A percentile compares a stretch with the other conserved stretches of the same genome.
Evolutionary conservation across 768 basidiomycete genomes (phyloP).

Genomic region (Psilocybe subaeruginosa): DNA sequence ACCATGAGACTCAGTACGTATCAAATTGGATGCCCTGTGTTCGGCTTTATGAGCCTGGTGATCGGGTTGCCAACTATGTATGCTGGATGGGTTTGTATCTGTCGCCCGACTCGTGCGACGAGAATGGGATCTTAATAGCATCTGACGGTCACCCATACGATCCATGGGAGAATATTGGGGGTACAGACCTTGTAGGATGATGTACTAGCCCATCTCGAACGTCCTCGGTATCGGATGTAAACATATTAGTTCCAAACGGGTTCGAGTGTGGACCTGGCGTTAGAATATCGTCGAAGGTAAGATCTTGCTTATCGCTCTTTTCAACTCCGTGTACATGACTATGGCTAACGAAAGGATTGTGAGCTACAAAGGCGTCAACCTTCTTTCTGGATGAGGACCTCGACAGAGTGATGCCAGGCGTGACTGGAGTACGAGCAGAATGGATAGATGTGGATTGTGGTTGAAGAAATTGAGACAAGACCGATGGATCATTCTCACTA

Average conservation of each 20-base stretch:
- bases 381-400: not conserved
- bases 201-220: too few relatives aligned
- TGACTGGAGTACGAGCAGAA: not conserved
- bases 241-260: not conserved
- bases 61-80: too few relatives aligned
- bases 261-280: not conserved
- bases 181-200: not conserved
- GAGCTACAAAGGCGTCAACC: not conserved
- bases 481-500: not conserved
- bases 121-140: too few relatives aligned
- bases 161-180: too few relatives aligned
- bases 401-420: not conserved
- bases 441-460: not conserved
- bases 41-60: too few relatives aligned
- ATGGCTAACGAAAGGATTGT: not conserved
- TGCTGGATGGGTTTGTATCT: too few relatives aligned
- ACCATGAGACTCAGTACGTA: too few relatives aligned
- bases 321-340: not conserved
- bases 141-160: too few relatives aligned
- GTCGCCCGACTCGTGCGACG: too few relatives aligned
- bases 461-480: not conserved
- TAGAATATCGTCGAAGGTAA: not conserved
- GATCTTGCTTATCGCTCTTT: not conserved
- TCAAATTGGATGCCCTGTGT: too few relatives aligned
- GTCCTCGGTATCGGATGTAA: not conserved